These are phyloP conservation scores for Hirschioporus abietinus DNA, from an alignment of 768 basidiomycete genomes.

Conservation along the genomic window DNA sequence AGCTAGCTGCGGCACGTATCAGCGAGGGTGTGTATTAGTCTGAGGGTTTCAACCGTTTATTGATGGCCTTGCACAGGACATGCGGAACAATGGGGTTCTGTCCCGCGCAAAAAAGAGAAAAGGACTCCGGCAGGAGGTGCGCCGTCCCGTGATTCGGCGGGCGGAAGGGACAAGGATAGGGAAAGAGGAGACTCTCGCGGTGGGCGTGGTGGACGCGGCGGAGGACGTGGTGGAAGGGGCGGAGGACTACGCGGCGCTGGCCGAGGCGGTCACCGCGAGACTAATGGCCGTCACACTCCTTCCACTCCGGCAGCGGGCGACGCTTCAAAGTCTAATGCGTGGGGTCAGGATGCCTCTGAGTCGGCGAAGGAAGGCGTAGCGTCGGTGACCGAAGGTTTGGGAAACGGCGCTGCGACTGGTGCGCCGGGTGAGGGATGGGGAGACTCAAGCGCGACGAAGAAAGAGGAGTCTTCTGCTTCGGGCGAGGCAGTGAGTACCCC, in stretches of 20 bases:
- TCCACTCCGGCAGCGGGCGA: slow-evolving; percentile 32
- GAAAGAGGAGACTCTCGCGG: slow-evolving; percentile 52
- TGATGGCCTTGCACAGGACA: slow-evolving; percentile 42
- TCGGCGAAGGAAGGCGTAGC: slow-evolving; percentile 15
- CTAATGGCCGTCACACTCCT: slow-evolving; percentile 22
- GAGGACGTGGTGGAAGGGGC: slow-evolving; percentile 40
- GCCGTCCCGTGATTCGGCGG: slow-evolving; percentile 46
- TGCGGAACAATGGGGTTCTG: slow-evolving; percentile 78
- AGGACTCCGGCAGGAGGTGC: slow-evolving; percentile 41
- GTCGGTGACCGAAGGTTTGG: slow-evolving; percentile 23
- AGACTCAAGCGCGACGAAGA: background rate
- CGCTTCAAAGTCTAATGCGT: slow-evolving; percentile 29
- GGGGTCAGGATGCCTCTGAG: slow-evolving; percentile 15
- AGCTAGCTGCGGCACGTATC: slow-evolving; percentile 68
- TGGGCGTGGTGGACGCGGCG: slow-evolving; percentile 51
- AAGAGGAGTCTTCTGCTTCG: background rate
- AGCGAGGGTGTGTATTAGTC: slow-evolving; percentile 51
- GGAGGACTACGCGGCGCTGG: slow-evolving; percentile 39
- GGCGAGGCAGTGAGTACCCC: background rate
- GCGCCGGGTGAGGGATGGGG: slow-evolving; percentile 27
- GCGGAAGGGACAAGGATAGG: slow-evolving; percentile 23
- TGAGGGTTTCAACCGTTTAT: background rate
- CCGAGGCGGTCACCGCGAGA: slow-evolving; percentile 42
- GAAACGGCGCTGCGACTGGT: slow-evolving; percentile 23
- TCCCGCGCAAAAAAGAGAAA: slow-evolving; percentile 86